Percentiles rank a stretch among this genome's conserved stretches.
Conservation (phyloP, 139 green algal species). For the Dunaliella primolecta region DNA sequence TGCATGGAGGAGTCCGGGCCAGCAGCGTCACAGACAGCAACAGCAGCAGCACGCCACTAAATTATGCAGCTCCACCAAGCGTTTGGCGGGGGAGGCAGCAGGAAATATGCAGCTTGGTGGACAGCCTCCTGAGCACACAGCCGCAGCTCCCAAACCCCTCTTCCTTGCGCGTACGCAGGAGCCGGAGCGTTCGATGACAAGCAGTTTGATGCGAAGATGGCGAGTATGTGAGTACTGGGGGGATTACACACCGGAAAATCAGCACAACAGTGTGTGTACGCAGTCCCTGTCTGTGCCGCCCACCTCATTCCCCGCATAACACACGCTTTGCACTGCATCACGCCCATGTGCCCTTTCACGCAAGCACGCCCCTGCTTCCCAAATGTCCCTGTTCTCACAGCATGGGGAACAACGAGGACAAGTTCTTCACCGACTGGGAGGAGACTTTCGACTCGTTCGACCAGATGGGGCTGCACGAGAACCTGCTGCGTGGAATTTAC, state of each 20-base stretch:
- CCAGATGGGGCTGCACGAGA: constrained; percentile 97
- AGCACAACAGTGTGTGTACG: too few species aligned
- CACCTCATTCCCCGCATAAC: too few species aligned
- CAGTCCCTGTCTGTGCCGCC: too few species aligned
- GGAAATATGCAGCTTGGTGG: too few species aligned
- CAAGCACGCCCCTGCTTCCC: neutral
- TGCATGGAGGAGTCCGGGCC: too few species aligned
- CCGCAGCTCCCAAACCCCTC: too few species aligned
- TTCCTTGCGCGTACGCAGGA: neutral
- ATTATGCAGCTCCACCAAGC: too few species aligned
- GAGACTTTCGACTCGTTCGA: constrained; percentile 97
- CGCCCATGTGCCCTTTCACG: neutral
- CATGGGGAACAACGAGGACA: constrained; percentile 56
- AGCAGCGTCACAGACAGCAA: too few species aligned
- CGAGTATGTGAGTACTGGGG: constrained; percentile 46
- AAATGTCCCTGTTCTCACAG: constrained; percentile 39
- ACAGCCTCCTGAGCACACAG: too few species aligned
- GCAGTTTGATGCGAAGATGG: constrained; percentile 60
- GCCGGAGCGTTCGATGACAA: constrained; percentile 47
- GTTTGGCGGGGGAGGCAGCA: too few species aligned
- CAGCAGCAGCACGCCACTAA: too few species aligned
- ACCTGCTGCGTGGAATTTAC: constrained; percentile 98
- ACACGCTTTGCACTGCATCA: neutral
- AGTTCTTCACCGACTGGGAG: constrained; percentile 96
- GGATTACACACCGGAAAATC: too few species aligned